Base-by-base conservation (phyloP, 192 early-diverging fungal species). In the Coemansia sp. region DNA sequence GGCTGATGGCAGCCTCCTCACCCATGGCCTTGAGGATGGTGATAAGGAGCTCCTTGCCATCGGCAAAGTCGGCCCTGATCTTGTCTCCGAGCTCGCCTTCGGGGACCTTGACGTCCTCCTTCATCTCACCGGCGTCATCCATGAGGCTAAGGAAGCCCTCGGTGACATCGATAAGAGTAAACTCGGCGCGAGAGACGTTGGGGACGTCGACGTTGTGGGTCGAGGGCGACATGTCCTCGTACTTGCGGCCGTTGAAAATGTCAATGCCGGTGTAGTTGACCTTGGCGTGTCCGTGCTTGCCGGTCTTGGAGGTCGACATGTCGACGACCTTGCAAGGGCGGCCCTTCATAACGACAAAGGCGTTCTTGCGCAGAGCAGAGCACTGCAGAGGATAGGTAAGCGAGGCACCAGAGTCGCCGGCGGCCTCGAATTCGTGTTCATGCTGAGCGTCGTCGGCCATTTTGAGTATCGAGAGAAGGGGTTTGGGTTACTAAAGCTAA, bases 281-380 rank as follows among this genome's bases (percentile, higher is more conserved):
- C 93, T 98, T 98, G 84, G 95, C 95, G 90, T 98, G 95, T 65
- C 94, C 95, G 93, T 98, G 95, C 93, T 98, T 98, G 75, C 95
- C 95, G 70, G 95, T 98, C 90, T 98, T 98, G 85, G 94, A 96
- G 82, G 95, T 98, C 56, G 93, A 94, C 92, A 98, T 96, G 80
- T 98, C 95, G 57, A 98, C 89, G 57, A 98, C 95, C 90, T 98
- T 98, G 87, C 95, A 98, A 74, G 95, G 95, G 61, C 93, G 90
- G 63, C 93, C 93, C 88, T 98, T 98, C 84, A 98, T 92, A 67
- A 93, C 87, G 65, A 98, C 95, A 85, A 89, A 86, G 34, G 93
- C 95, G 87, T 92, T 92, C 91, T 98, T 98, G 76, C 95, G 87
- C 64, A 98, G 91, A 72, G 94, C 94, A 82, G 95, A 98, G 83